Percentiles rank a stretch among this genome's conserved stretches.
These are phyloP conservation scores for Lycium barbarum DNA, from an alignment of 257 asterid species.

Conservation along the genomic window DNA sequence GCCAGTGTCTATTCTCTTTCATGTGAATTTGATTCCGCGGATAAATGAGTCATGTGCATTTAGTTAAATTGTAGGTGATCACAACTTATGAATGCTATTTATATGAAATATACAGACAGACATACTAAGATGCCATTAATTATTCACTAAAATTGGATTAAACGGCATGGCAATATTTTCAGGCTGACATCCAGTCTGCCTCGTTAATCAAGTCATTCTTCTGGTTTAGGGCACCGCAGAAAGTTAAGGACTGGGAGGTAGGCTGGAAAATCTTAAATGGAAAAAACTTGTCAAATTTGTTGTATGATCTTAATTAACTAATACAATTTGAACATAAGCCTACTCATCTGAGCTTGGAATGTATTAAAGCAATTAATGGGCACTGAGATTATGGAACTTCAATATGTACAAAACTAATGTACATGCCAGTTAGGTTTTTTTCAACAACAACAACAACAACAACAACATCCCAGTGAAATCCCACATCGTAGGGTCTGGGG, in stretches of 20 bases:
- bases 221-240: slow-evolving; percentile 5
- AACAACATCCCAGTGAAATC: too few species aligned
- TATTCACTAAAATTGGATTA: slow-evolving; percentile 7
- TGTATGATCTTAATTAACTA: neutral
- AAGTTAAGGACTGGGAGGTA: neutral
- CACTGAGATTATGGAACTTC: neutral
- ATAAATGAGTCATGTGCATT: slow-evolving; percentile 20
- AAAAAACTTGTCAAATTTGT: neutral
- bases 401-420: neutral
- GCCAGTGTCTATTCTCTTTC: neutral
- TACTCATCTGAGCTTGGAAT: slow-evolving; percentile 19
- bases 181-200: slow-evolving; percentile 8
- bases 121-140: neutral
- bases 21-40: neutral
- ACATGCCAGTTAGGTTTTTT: neutral
- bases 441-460: too few species aligned
- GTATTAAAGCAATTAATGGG: slow-evolving; percentile 4
- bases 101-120: slow-evolving; percentile 9
- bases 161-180: neutral
- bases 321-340: slow-evolving; percentile 6
- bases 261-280: neutral
- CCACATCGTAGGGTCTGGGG: too few species aligned
- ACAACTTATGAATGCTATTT: neutral
- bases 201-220: slow-evolving; percentile 2
- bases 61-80: slow-evolving; percentile 2